phyloP scores from a whole-genome alignment of 139 green algal genomes.

The Coelastrella sp. region DNA sequence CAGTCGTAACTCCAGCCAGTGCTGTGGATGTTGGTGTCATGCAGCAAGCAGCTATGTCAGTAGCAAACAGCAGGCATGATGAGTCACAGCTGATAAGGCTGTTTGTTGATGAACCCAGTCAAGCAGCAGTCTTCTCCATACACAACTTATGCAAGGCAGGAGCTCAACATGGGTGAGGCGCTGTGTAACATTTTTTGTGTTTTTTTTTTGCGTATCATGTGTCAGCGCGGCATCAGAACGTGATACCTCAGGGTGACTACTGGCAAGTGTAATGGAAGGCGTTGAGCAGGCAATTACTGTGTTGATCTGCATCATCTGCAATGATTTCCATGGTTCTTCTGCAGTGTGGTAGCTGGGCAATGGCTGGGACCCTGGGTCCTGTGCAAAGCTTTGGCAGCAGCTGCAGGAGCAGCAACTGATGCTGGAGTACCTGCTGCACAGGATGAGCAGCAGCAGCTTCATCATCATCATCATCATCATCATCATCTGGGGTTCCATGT shows the following conservation, averaged over 20 bases:
- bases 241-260: too few species aligned
- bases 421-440: not conserved
- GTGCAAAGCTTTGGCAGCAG: conserved; percentile 78
- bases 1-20: too few species aligned
- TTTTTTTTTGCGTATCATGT: not conserved
- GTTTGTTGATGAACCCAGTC: conserved; percentile 65
- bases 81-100: conserved; percentile 57
- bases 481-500: conserved; percentile 56
- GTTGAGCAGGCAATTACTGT: too few species aligned
- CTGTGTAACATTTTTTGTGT: not conserved
- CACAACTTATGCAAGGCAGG: conserved; percentile 84
- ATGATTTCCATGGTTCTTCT: not conserved
- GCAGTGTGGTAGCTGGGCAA: conserved; percentile 81
- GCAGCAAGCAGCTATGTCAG: too few species aligned
- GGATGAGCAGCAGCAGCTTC: not conserved
- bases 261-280: too few species aligned
- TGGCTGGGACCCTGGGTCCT: conserved; percentile 93
- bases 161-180: conserved; percentile 66
- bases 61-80: not conserved
- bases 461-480: not conserved
- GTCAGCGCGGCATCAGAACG: too few species aligned
- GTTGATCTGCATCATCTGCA: not conserved
- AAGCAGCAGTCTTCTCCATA: conserved; percentile 75
- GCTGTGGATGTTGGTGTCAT: too few species aligned
- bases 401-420: conserved; percentile 52